Percentiles rank a stretch among this genome's conserved stretches.
These are phyloP conservation scores for Somion occarium DNA, from an alignment of 1,284 basidiomycete species.

Conservation along the genomic window DNA sequence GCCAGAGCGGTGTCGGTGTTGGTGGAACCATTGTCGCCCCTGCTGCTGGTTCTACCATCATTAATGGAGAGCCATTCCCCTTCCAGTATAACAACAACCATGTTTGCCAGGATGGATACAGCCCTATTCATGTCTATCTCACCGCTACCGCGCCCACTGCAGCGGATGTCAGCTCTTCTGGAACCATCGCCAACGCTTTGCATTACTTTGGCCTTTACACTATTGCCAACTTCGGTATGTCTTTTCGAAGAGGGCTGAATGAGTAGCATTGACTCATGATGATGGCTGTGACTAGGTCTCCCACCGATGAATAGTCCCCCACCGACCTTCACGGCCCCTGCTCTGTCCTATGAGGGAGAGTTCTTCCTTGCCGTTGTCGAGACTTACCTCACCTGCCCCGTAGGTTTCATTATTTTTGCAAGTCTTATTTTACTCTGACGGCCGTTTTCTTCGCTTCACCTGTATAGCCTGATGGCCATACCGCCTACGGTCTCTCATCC, in stretches of 20 bases:
- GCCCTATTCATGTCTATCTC: slow-evolving; percentile 12
- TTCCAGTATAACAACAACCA: slow-evolving; percentile 12
- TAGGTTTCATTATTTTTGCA: background rate
- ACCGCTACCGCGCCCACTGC: slow-evolving; percentile 7
- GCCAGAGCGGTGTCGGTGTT: background rate
- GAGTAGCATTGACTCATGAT: background rate
- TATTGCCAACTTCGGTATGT: slow-evolving; percentile 13
- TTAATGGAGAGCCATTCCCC: slow-evolving; percentile 4
- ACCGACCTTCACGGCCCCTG: slow-evolving; percentile 4
- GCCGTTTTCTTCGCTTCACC: background rate
- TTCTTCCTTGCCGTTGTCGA: slow-evolving; percentile 11
- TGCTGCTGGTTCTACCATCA: slow-evolving; percentile 1
- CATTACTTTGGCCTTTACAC: slow-evolving; percentile 10
- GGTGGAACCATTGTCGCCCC: slow-evolving; percentile 10
- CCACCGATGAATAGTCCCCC: slow-evolving; percentile 10
- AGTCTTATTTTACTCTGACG: background rate
- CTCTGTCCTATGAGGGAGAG: background rate
- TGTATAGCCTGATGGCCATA: background rate
- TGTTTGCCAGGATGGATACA: slow-evolving; percentile 15
- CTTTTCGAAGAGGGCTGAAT: background rate
- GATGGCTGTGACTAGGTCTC: slow-evolving; percentile 6
- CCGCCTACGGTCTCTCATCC: background rate
- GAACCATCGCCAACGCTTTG: slow-evolving; percentile 5
- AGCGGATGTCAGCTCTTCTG: slow-evolving; percentile 9
- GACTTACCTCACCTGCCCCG: slow-evolving; percentile 11